Evolutionary conservation across 179 eudicot species (phyloP).

Genomic region (Beta corolliflora): DNA sequence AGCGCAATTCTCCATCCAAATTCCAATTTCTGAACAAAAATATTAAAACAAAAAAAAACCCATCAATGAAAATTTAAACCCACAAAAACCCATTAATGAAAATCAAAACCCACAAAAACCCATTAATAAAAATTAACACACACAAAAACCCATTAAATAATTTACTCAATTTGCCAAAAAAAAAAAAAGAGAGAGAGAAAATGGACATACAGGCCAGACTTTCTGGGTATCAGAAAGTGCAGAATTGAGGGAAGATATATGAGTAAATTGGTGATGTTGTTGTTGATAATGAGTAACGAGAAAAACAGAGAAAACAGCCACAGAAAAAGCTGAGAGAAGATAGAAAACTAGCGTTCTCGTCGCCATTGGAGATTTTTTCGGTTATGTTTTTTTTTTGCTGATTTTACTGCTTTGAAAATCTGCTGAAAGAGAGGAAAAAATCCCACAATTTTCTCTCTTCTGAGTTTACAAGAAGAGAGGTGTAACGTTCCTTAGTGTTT

Average conservation of each 20-base stretch:
- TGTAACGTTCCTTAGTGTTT: not conserved
- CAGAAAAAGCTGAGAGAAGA: conserved; percentile 51
- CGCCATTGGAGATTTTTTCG: conserved; percentile 33
- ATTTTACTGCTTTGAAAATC: not conserved
- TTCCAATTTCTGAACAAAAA: conserved; percentile 47
- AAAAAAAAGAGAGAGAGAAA: not conserved
- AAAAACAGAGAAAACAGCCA: conserved; percentile 54
- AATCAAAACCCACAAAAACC: not conserved
- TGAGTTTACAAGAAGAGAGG: not conserved
- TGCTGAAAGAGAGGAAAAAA: not conserved
- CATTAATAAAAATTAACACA: not conserved
- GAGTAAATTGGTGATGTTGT: conserved; percentile 3
- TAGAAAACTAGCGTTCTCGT: conserved; percentile 58
- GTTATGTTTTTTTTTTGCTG: not conserved
- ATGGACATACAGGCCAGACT: conserved; percentile 76
- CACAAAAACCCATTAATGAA: not conserved
- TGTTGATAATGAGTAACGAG: conserved; percentile 32
- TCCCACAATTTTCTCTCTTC: not conserved
- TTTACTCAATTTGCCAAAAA: no score
- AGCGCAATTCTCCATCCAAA: conserved; percentile 65
- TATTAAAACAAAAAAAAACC: not conserved
- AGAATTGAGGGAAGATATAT: conserved; percentile 22
- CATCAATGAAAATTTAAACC: not conserved
- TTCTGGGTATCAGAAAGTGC: conserved; percentile 21
- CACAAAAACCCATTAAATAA: not conserved